Evolutionary conservation across 2,329 filamentous ascomycete genomes (phyloP), one percentile per base, ranked within the genome.

Genomic region (Metarhizium anisopliae): DNA sequence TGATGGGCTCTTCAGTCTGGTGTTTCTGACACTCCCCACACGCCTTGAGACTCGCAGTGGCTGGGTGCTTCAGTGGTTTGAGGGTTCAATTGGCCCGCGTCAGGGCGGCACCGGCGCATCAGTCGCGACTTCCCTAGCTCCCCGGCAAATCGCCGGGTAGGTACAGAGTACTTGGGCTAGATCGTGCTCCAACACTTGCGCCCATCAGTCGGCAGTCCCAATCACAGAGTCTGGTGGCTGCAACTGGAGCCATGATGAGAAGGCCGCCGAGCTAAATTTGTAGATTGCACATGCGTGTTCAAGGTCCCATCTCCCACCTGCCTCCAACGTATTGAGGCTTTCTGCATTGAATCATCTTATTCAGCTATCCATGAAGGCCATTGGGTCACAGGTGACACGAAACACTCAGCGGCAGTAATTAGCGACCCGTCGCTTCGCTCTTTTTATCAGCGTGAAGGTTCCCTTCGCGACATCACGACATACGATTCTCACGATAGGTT

Each of bases 71-170:
- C 25, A 25, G 25, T 25, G 25, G 25, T 25, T 25, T 25, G 25
- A 25, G 25, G 25, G 25, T 25, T 25, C 25, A 25, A 25, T 25
- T 25, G 25, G 25, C 25, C 25, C 25, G 25, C 25, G 25, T 4
- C 25, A 25, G 25, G 25, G 25, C 25, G 25, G 25, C 25, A 25
- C 4, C 25, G 25, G 25, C 25, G 4, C 25, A 25, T 25, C 25
- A 25, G 25, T 25, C 20, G 20, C 20, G 20, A 25, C 20, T 25
- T 25, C 20, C 20, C 20, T 25, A 25, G 20, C 20, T 25, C 25
- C 25, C 25, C 60, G 60, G 60, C 54, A 57, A 62, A 62, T 60
- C 54, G 43, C 58, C 59, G 60, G 60, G 32, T 56, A 43, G 25
- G 25, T 25, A 25, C 25, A 25, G 25, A 25, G 25, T 25, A 25